Base-by-base conservation (phyloP, 192 early-diverging fungal species). In the Entomortierella chlamydospora region DNA sequence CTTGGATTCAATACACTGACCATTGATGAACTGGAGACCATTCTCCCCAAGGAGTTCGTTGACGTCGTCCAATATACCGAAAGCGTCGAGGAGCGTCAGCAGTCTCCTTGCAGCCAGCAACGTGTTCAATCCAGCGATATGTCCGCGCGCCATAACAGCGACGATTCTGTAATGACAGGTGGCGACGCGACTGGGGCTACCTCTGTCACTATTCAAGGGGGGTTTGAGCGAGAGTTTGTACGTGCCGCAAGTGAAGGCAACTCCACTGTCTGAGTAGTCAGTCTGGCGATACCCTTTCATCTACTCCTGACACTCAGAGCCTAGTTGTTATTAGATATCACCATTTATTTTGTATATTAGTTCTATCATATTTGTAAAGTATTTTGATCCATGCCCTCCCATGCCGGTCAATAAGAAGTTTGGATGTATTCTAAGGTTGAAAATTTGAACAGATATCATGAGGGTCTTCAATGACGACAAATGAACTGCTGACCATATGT, bases 191-290 rank as follows among this genome's bases (percentile, higher is more conserved):
- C 45, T 37, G 11, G 58, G 9, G 47, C 33, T 10, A 70, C 50
- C 12, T 53, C 29, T 57, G 43, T 73, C n/a, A 73, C 64, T 39
- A 63, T 73, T 0, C 63, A 57, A 1, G 63, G 72, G 9, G 72
- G 72, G 30, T 60, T 66, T 34, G 72, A 73, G 43, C 72, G 72
- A 23, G 63, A 73, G 56, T 60, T 73, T 43, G 50, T 70, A 9
- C 68, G 68, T 22, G 57, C 67, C 6, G 57, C 57, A 1, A 69
- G 45, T 34, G 57, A 59, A 25, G 42, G 10, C 23, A 45, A 25
- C 0, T 61, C 60, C 15, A 4, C 50, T 22, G 10, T n/a, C n/a
- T n/a, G n/a, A n/a, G n/a, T n/a, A n/a, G n/a, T n/a, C n/a, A n/a
- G n/a, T n/a, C n/a, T n/a, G n/a, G n/a, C 50, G 13, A 6, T 22